Base-by-base conservation (phyloP, 2,329 filamentous ascomycete species). In the Penicillium digitatum region DNA sequence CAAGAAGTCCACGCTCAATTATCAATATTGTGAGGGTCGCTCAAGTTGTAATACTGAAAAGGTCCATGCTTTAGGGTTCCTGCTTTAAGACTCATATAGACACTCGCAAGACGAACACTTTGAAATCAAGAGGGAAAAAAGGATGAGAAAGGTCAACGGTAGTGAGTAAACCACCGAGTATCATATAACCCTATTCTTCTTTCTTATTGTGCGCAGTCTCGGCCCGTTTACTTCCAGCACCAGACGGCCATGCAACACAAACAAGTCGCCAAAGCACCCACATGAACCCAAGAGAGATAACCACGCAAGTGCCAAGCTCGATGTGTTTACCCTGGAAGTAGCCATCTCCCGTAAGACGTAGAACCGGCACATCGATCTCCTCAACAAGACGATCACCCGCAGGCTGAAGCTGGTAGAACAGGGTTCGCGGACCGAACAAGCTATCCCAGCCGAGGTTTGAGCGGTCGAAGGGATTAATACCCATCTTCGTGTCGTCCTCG, bases 381-480 rank as follows among this genome's bases (percentile, higher is more conserved):
- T 82, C 85, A 46, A 82, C 74, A 22, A 89, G 72, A 34, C 51
- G 56, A 1, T 51, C 46, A 1, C 80, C 70, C n/a, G 66, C 67
- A 1, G 87, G 86, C 34, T 79, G 76, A 2, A 89, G 71, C 69
- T 96, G 90, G 80, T 91, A 95, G 69, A 96, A 96, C 68, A 89
- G 80, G 0, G 90, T 95, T 47, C 83, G 81, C 0, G 84, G 81
- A 1, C 82, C 84, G 70, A 96, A 96, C 9, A 95, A 73, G 0
- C 81, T 83, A 61, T 96, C 93, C 70, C 92, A 96, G 1, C 91
- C 92, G n/a, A 96, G 66, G 67, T 90, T 84, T n/a, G 81, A 77
- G 6, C 89, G 80, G 70, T 96, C 92, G 72, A 97, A 97, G 0
- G 93, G 93, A 66, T 88, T 96, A 5, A 80, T 82, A 0, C 82